Evolutionary conservation across 352 stramenopile species (phyloP), one percentile per base, ranked within the genome.

Genomic region (Phytopythium litorale): DNA sequence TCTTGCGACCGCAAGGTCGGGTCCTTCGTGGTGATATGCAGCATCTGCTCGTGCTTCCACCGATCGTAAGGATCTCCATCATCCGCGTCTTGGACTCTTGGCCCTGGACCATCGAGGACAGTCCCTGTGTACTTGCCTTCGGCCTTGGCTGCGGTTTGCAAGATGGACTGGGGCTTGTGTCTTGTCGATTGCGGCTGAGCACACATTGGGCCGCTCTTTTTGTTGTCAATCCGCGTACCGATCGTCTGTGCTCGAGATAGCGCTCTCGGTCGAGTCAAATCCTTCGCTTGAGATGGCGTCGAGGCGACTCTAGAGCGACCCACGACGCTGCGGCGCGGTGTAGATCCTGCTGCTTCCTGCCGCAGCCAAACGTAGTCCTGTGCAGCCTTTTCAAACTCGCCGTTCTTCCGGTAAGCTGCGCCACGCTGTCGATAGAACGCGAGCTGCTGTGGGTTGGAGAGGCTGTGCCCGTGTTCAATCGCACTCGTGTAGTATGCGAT

Each of bases 301-400:
- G 35, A 49, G 13, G 25, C 33, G 7, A 11, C 35, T 37, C 35
- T 49, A 9, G 33, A 9, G 18, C 52, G 33, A 23, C 33, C 18
- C 1, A 28, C 35, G 21, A 35, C 11, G 7, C 53, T 35, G 7
- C 35, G 53, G 7, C 35, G 53, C 19, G 3, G 38, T 16, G 42
- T 7, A 7, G 15, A 7, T 38, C 18, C 54, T 28, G 38, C 28
- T 13, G 15, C 40, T 19, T 51, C 55, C 52, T 60, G 46, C 6
- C 55, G 55, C 30, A 60, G 25, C 38, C 38, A 51, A 28, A 69
- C 70, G 19, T 87, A 89, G 54, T 89, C 80, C 30, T 68, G 66
- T n/a, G 80, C 77, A 7, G 80, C 80, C 32, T 84, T 79, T 55
- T 89, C 76, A 42, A 84, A 89, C 8, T 89, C 72, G 0, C 78